Conservation (phyloP, 108 stramenopile genomes). For the Skeletonema marinoi region DNA sequence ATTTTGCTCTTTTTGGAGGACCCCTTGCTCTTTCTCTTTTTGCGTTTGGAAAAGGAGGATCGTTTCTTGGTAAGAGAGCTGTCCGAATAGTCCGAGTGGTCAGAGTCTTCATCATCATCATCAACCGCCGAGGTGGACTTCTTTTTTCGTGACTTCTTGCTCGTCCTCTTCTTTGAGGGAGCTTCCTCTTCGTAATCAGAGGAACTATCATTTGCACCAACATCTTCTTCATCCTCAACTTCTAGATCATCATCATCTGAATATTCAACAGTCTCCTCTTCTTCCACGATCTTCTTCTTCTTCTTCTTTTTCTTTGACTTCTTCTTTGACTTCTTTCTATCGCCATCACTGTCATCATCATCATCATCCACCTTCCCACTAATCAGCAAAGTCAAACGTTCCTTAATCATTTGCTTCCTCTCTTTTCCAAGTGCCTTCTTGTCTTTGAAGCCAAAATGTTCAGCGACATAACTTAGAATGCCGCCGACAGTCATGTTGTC, state of each 20-base stretch:
- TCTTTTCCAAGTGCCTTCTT: constrained; percentile 19
- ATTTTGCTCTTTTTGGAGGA: constrained; percentile 30
- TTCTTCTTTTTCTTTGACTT: background rate
- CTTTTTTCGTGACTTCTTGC: constrained; percentile 3
- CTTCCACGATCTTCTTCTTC: background rate
- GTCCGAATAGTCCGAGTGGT: constrained; percentile 26
- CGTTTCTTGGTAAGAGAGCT: constrained; percentile 13
- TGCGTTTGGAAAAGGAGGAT: constrained; percentile 8
- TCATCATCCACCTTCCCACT: constrained; percentile 4
- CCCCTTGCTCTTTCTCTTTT: constrained; percentile 13
- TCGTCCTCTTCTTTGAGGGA: background rate
- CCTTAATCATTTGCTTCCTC: constrained; percentile 36
- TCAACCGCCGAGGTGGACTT: background rate
- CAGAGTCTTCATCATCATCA: constrained; percentile 13
- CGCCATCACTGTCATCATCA: background rate
- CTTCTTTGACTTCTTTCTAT: constrained; percentile 1
- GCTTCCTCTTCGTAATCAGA: constrained; percentile 21
- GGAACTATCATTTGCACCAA: constrained; percentile 17
- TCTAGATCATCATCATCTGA: background rate
- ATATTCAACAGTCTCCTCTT: constrained; percentile 7
- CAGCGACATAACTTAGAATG: constrained; percentile 23
- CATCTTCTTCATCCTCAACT: constrained; percentile 4
- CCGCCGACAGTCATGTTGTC: constrained; percentile 46
- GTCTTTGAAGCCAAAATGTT: constrained; percentile 18
- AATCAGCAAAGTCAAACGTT: constrained; percentile 25